Evolutionary conservation across 352 stramenopile species (phyloP), one percentile per base, ranked within the genome.

Genomic region (Globisporangium heterothallicum): DNA sequence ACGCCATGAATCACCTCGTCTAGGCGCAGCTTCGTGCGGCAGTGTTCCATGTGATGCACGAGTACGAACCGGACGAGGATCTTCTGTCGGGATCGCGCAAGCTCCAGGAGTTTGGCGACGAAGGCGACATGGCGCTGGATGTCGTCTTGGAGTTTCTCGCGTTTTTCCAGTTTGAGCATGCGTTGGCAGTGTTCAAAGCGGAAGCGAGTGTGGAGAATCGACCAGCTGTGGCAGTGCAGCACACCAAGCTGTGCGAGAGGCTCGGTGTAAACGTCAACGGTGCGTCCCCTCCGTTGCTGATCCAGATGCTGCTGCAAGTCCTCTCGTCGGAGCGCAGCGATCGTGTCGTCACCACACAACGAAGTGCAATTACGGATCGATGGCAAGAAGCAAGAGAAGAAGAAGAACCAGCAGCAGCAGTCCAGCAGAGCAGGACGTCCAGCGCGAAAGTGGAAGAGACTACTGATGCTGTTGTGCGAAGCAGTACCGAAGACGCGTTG

Each of bases 41-140:
- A 1, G 78, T 92, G 9, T 91, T 90, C 53, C 68, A 87, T n/a
- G 68, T 73, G n/a, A 77, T 94, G 58, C 77, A 90, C 32, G 67
- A 83, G 21, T 65, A 64, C 54, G 54, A 61, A 10, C 22, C 44
- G 8, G 45, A 50, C 30, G 54, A 48, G 1, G 42, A 49, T 27
- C 38, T 55, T 12, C 25, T 42, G 19, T 49, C 49, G 35, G 45
- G 24, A 12, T 42, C 29, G 7, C 22, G 32, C 19, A 24, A 64
- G 40, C 35, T 50, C 22, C 43, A 45, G 49, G 34, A 44, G 63
- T 57, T 83, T 71, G 34, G 53, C 48, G 6, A 47, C 21, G 21
- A 74, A 64, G 50, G 74, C 40, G 27, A 50, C 18, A 56, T 67
- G 18, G 74, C 74, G 0, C 35, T 90, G 9, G 70, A 79, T 21